phyloP scores from a whole-genome alignment of 2,329 filamentous ascomycete species.

The Dichotomopilus funicola region DNA sequence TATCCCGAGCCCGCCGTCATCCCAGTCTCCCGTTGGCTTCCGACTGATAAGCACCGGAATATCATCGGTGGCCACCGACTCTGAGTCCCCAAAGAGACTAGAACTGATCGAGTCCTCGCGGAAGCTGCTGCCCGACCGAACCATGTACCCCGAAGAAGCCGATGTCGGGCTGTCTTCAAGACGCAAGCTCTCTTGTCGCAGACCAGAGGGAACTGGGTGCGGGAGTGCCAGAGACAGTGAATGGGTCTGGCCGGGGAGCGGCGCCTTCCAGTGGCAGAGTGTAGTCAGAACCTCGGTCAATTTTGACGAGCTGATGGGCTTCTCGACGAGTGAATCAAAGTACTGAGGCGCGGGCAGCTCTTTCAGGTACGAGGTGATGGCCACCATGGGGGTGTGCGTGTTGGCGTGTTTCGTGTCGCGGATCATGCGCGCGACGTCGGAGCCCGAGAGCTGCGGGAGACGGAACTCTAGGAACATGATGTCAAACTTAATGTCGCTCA shows the following conservation, averaged over 20 bases:
- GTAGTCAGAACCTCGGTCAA: slow-evolving; percentile 80
- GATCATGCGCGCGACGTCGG: slow-evolving; percentile 95
- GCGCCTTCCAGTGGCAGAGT: slow-evolving; percentile 89
- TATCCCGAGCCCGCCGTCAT: slow-evolving; percentile 72
- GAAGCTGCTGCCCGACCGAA: slow-evolving; percentile 67
- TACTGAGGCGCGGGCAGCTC: slow-evolving; percentile 92
- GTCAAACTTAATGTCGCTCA: slow-evolving; percentile 97
- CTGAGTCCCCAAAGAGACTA: slow-evolving; percentile 79
- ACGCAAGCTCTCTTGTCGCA: slow-evolving; percentile 57
- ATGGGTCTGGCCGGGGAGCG: slow-evolving; percentile 43
- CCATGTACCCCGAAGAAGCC: slow-evolving; percentile 64
- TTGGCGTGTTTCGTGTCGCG: slow-evolving; percentile 95
- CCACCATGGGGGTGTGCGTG: slow-evolving; percentile 88
- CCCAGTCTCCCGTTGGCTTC: slow-evolving; percentile 71
- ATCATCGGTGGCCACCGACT: slow-evolving; percentile 72
- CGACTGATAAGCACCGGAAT: slow-evolving; percentile 68
- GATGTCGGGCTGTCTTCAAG: slow-evolving; percentile 80
- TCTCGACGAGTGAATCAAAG: slow-evolving; percentile 92
- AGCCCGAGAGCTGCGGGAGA: slow-evolving; percentile 87
- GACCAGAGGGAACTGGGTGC: slow-evolving; percentile 55
- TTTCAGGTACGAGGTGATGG: slow-evolving; percentile 96
- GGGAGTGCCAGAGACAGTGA: slow-evolving; percentile 41
- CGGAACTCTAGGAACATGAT: slow-evolving; percentile 98
- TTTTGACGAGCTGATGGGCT: slow-evolving; percentile 89
- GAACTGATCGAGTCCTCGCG: slow-evolving; percentile 83